A percentile compares a stretch with the other conserved stretches of the same genome.
Conservation (phyloP, 2,329 filamentous ascomycete species). For the Leptographium wingfieldii region DNA sequence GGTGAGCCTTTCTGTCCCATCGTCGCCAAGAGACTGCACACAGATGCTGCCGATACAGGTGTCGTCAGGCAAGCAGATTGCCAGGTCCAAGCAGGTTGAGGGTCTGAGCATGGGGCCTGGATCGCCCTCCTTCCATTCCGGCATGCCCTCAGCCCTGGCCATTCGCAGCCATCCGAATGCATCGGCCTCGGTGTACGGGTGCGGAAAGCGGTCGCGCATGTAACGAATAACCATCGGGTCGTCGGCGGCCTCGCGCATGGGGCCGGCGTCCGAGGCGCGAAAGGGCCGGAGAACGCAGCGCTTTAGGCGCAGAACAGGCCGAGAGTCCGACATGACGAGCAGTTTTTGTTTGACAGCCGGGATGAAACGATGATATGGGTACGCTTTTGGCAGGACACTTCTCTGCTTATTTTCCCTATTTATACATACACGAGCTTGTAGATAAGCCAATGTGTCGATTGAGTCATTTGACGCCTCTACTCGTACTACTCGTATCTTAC, state of each 20-base stretch:
- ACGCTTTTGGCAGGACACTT: background rate
- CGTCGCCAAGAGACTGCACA: constrained; percentile 22
- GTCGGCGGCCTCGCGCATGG: constrained; percentile 24
- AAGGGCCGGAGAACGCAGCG: constrained; percentile 28
- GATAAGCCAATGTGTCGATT: background rate
- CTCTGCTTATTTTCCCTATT: background rate
- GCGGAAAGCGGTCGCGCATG: constrained; percentile 33
- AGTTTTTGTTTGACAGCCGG: background rate
- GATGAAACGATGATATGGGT: background rate
- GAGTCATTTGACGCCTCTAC: background rate
- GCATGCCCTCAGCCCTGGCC: constrained; percentile 3
- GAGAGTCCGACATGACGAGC: background rate
- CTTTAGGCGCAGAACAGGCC: constrained; percentile 18
- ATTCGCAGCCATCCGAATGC: constrained; percentile 21
- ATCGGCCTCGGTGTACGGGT: constrained; percentile 29
- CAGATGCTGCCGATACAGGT: constrained; percentile 29
- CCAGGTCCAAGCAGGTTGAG: constrained; percentile 18
- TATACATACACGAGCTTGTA: background rate
- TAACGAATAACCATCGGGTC: constrained; percentile 22
- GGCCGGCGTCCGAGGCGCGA: constrained; percentile 23
- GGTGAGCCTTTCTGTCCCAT: constrained; percentile 24
- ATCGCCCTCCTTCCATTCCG: background rate
- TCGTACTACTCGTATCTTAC: too few relatives aligned
- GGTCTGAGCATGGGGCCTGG: background rate
- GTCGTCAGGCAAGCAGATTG: constrained; percentile 20